phyloP scores from a whole-genome alignment of 1,284 basidiomycete genomes.

The Heterobasidion irregulare region DNA sequence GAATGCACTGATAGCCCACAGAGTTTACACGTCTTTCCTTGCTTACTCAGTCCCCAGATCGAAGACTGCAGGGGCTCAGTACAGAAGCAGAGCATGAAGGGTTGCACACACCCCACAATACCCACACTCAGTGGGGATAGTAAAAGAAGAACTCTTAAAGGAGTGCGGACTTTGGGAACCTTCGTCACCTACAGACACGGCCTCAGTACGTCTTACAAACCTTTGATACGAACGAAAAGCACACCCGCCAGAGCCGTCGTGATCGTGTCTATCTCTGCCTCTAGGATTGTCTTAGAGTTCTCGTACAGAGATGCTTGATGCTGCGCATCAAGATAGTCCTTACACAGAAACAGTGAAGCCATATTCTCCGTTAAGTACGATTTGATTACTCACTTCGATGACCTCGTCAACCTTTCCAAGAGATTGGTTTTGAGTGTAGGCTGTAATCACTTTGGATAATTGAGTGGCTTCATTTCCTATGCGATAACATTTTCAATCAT shows the following conservation, averaged over 20 bases:
- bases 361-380: constrained; percentile 2
- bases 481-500: neutral
- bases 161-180: constrained; percentile 64
- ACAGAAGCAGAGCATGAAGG: neutral
- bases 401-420: constrained; percentile 58
- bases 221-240: constrained; percentile 13
- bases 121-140: constrained; percentile 72
- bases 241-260: constrained; percentile 51
- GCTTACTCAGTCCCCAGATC: constrained; percentile 81
- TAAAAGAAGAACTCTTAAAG: constrained; percentile 79
- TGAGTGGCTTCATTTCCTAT: constrained; percentile 52
- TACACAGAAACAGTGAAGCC: neutral
- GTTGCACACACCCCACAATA: constrained; percentile 60
- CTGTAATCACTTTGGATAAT: constrained; percentile 37
- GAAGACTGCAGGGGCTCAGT: constrained; percentile 40
- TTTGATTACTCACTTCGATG: constrained; percentile 43
- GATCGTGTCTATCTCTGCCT: constrained; percentile 14
- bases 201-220: neutral
- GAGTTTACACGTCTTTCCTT: constrained; percentile 75
- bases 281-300: constrained; percentile 48
- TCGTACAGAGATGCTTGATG: constrained; percentile 52
- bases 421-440: constrained; percentile 43
- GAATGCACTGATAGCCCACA: constrained; percentile 76
- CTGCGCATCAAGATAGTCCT: constrained; percentile 60
- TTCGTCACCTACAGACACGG: constrained; percentile 49